Base-by-base conservation (phyloP, 768 basidiomycete species). In the Serpula lacrymans region DNA sequence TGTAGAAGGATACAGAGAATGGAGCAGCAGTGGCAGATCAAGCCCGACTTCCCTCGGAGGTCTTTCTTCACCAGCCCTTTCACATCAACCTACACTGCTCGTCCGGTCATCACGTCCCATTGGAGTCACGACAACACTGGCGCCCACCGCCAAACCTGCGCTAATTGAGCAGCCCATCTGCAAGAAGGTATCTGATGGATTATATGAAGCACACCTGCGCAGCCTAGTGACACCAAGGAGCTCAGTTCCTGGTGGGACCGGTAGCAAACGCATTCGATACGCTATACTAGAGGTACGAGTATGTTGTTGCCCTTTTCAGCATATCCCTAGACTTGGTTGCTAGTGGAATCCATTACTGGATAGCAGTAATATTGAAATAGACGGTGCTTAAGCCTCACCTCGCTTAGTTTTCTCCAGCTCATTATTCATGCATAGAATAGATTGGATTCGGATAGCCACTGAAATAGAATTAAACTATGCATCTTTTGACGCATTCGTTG, bases 381-480 rank as follows among this genome's bases (percentile, higher is more conserved):
- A 78, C 45, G 88, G 88, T 88, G 54, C 47, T 50, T 34, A 23
- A 23, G 9, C n/a, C 24, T 45, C 42, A 9, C 41, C 32, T 23
- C 27, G 26, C 42, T n/a, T 40, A 31, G 8, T 25, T 14, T 12
- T 35, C 38, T 42, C 25, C 16, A 37, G 13, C 26, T 43, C 46
- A 28, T 28, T 31, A 23, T 41, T 35, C 32, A 28, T 38, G n/a
- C n/a, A 30, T 37, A 52, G 44, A 27, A 39, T 55, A 88, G 91
- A 92, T 54, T 94, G 91, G 90, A 84, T 92, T 50, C 75, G 89
- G 7, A 83, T 97, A 24, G 88, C 91, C 0, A 83, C 81, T 1
- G 94, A 97, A 54, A 91, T 97, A 50, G 91, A 95, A 54, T 79
- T 92, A 38, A 96, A 96, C 58, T 96, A 96, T 54, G 59, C 72